Conservation (phyloP, 805 yeast species). For the Kuraishia borneana region DNA sequence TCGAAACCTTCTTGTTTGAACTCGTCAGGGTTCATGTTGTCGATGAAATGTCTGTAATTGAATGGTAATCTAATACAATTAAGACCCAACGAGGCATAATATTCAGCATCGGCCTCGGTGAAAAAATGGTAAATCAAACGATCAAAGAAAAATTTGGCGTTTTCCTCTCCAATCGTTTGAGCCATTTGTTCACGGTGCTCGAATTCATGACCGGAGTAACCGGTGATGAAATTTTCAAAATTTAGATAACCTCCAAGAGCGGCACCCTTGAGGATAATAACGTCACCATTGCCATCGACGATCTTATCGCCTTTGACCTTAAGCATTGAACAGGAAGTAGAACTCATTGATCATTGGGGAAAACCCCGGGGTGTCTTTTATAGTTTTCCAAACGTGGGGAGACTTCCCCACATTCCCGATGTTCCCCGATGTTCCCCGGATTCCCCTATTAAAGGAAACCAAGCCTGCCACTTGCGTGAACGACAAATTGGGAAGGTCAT, state of each 20-base stretch:
- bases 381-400: no score
- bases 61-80: constrained; percentile 40
- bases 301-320: constrained; percentile 35
- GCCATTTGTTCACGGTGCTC: constrained; percentile 32
- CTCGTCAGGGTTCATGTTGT: constrained; percentile 31
- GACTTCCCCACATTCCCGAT: no score
- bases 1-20: constrained; percentile 34
- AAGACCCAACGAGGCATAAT: constrained; percentile 27
- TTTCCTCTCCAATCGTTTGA: constrained; percentile 31
- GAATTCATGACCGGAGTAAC: constrained; percentile 42
- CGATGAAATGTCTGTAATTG: constrained; percentile 38
- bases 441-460: no score
- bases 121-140: constrained; percentile 43
- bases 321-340: no score
- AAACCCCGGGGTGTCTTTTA: no score
- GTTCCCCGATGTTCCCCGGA: no score
- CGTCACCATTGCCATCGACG: constrained; percentile 26
- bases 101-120: constrained; percentile 38
- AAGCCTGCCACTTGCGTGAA: no score
- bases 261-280: constrained; percentile 33
- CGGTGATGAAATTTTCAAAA: constrained; percentile 47
- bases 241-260: constrained; percentile 41
- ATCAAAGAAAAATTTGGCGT: constrained; percentile 36
- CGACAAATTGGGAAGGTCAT: no score
- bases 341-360: no score